These are phyloP conservation scores for Leccinellum albellum DNA, from an alignment of 768 basidiomycete species.

Conservation along the genomic window DNA sequence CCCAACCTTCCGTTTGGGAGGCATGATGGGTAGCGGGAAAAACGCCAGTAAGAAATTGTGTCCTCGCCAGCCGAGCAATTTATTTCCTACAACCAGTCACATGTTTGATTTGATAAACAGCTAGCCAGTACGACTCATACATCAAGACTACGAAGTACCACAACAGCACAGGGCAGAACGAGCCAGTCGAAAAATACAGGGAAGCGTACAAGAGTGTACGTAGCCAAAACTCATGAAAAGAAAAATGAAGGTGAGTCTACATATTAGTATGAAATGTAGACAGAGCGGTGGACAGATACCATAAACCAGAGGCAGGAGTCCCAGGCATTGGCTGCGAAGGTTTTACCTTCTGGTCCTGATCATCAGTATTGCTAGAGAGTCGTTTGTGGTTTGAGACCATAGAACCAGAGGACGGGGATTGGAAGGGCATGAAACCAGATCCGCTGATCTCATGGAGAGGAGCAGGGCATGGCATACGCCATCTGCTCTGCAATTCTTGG, in stretches of 20 bases:
- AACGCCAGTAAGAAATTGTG: no score
- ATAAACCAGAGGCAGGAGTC: not conserved
- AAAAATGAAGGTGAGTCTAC: not conserved
- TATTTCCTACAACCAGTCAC: no score
- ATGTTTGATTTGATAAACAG: no score
- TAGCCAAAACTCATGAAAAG: not conserved
- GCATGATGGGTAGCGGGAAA: no score
- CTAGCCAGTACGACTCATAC: no score
- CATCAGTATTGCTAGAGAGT: not conserved
- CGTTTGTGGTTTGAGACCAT: not conserved
- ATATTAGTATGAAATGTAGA: not conserved
- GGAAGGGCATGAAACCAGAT: not conserved
- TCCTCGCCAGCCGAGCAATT: no score
- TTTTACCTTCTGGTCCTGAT: not conserved
- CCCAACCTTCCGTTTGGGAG: no score
- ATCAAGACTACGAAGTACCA: no score
- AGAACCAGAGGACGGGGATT: not conserved
- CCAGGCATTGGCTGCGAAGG: not conserved
- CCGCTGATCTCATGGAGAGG: not conserved
- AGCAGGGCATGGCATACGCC: not conserved
- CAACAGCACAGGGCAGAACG: no score
- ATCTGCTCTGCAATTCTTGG: not conserved
- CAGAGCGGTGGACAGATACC: not conserved
- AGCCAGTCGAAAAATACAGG: no score
- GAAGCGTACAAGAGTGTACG: no score